Evolutionary conservation across 208 protist genomes (phyloP).

Genomic region (Porcisia hertigi): DNA sequence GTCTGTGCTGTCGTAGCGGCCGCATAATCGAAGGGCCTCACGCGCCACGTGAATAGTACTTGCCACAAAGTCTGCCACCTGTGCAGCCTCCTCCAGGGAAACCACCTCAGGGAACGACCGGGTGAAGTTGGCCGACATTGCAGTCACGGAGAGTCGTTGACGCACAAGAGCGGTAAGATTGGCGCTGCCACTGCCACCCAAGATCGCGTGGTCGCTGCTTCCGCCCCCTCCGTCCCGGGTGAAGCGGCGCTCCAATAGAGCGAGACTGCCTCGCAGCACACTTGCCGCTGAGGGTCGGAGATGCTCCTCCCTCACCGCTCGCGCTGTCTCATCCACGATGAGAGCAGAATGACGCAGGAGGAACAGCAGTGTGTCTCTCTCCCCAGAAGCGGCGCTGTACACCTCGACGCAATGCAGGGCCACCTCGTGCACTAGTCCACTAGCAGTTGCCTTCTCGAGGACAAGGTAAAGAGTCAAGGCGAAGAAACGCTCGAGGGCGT

Average conservation of each 20-base stretch:
- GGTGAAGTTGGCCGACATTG: constrained; percentile 23
- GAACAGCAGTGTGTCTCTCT: constrained; percentile 46
- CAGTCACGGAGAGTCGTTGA: constrained; percentile 39
- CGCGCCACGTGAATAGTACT: constrained; percentile 60
- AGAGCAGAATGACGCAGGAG: constrained; percentile 49
- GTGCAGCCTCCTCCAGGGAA: constrained; percentile 21
- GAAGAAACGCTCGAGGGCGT: constrained; percentile 48
- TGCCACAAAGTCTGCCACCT: constrained; percentile 71
- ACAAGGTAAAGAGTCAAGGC: constrained; percentile 83
- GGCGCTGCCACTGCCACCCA: not conserved
- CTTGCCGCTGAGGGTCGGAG: constrained; percentile 62
- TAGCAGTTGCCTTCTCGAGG: constrained; percentile 79
- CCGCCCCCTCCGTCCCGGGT: not conserved
- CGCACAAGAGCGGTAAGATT: constrained; percentile 38
- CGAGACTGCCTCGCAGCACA: constrained; percentile 70
- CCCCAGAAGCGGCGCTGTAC: constrained; percentile 42
- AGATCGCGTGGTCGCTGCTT: not conserved
- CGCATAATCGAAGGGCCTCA: constrained; percentile 52
- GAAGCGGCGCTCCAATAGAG: constrained; percentile 25
- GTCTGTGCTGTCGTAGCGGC: constrained; percentile 35
- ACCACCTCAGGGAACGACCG: not conserved
- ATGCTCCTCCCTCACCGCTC: constrained; percentile 62
- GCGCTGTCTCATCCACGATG: constrained; percentile 77
- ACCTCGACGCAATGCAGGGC: constrained; percentile 55
- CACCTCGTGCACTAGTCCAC: constrained; percentile 55